phyloP scores from a whole-genome alignment of 2,329 filamentous ascomycete species.

The Diaporthe citrichinensis region DNA sequence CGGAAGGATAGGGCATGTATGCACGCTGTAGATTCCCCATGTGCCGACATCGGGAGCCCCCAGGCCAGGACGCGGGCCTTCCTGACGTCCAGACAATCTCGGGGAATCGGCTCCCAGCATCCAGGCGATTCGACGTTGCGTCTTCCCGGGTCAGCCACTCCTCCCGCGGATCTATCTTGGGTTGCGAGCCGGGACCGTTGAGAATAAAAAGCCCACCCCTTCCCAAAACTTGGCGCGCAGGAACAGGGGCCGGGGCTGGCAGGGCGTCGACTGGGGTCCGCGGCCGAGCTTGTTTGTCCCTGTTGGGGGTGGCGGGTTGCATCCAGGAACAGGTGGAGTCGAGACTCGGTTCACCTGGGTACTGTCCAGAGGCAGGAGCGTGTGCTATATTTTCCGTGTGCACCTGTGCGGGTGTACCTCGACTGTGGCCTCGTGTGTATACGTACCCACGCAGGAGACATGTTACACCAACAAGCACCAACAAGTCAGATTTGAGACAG shows the following conservation, averaged over 20 bases:
- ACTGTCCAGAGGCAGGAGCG: neutral
- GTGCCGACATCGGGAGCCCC: conserved; percentile 23
- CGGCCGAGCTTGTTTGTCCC: conserved; percentile 27
- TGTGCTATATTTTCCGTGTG: neutral
- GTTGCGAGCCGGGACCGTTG: conserved; percentile 28
- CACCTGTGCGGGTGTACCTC: neutral
- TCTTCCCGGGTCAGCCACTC: neutral
- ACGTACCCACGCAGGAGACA: neutral
- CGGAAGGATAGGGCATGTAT: neutral
- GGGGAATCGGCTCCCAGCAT: conserved; percentile 27
- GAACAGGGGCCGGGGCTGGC: conserved; percentile 13
- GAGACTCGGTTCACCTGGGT: neutral
- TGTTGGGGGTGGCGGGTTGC: conserved; percentile 27
- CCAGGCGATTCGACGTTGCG: conserved; percentile 14
- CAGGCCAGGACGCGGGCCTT: conserved; percentile 11
- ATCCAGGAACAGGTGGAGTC: conserved; percentile 32
- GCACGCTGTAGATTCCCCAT: neutral
- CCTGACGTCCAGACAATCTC: conserved; percentile 2
- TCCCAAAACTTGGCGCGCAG: conserved; percentile 19
- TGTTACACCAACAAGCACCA: conserved; percentile 10
- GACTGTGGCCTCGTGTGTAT: neutral
- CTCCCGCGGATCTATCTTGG: conserved; percentile 24
- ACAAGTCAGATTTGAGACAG: neutral
- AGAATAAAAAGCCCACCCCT: conserved; percentile 2
- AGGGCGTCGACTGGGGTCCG: conserved; percentile 14